Evolutionary conservation across 2,329 filamentous ascomycete species (phyloP).

Genomic region (Talaromyces sp.): DNA sequence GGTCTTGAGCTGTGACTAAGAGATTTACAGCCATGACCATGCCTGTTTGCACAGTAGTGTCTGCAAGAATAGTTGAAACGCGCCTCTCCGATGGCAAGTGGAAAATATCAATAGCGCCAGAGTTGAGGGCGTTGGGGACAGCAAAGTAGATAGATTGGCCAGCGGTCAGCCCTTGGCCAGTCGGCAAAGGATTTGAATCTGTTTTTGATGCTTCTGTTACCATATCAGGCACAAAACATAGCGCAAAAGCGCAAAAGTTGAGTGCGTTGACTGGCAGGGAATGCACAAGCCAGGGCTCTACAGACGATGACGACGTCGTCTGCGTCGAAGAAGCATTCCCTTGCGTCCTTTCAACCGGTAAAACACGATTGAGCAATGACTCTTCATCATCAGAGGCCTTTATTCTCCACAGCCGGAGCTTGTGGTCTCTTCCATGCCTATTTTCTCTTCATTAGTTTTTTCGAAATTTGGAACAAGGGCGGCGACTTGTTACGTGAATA

Average conservation of each 20-base stretch:
- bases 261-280: conserved; percentile 81
- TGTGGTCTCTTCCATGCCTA: conserved; percentile 87
- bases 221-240: conserved; percentile 39
- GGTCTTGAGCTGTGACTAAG: conserved; percentile 35
- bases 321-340: conserved; percentile 29
- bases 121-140: conserved; percentile 70
- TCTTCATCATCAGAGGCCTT: conserved; percentile 50
- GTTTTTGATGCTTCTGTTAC: neutral
- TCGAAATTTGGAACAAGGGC: conserved; percentile 8
- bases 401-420: conserved; percentile 78
- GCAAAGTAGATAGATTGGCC: conserved; percentile 56
- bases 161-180: neutral
- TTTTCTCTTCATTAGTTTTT: conserved; percentile 3
- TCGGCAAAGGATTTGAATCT: neutral
- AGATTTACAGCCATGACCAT: conserved; percentile 85
- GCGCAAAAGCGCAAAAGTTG: conserved; percentile 86
- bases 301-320: conserved; percentile 39
- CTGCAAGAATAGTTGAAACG: conserved; percentile 52
- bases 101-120: conserved; percentile 78
- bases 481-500: conserved; percentile 68
- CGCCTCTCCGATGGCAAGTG: conserved; percentile 69
- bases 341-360: conserved; percentile 62
- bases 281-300: conserved; percentile 73
- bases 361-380: conserved; percentile 52
- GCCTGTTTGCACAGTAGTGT: conserved; percentile 40